Base-by-base conservation (phyloP, 352 stramenopile genomes). In the Pythium vanterpoolii region DNA sequence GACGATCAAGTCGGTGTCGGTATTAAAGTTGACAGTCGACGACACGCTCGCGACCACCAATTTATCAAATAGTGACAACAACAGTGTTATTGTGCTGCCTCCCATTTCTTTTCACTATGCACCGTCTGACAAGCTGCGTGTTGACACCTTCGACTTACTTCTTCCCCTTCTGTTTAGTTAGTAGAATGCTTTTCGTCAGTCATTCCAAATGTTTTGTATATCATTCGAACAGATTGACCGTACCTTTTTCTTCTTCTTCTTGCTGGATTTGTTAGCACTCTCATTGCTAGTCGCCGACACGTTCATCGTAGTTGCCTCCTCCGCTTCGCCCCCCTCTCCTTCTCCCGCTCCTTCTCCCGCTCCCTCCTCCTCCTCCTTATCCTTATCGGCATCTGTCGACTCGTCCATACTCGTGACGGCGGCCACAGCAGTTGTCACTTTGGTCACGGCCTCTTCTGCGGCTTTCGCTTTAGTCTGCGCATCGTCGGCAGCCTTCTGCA, bases 221-320 rank as follows among this genome's bases (percentile, higher is more conserved):
- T 19, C 5, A 24, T 16, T 18, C 40, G 1, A 27, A 46, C 7
- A 16, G 19, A 21, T n/a, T 5, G 6, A 14, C 27, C 63, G 50
- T 28, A 55, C 52, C 58, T 63, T 61, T 71, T 87, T 86, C 78
- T 81, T 83, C 74, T 89, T 89, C 63, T 83, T 84, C 64, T 83
- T 86, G n/a, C 83, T 85, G 52, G 78, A 82, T 52, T 60, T 61
- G 42, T 31, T 52, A n/a, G 68, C 67, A 34, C 64, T 71, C 21
- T 65, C 68, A 23, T 65, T 66, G 36, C 73, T 74, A 28, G 50
- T 51, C 26, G 60, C 31, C 18, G 74, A 62, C 0, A 62, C 64
- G 34, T 38, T 66, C 42, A 56, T 38, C 5, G 48, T n/a, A 61
- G 33, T 60, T 54, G 3, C 66, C 52, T 26, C 66, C 27, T 77